Conservation (phyloP, 805 yeast species). For the Spathaspora girioi region DNA sequence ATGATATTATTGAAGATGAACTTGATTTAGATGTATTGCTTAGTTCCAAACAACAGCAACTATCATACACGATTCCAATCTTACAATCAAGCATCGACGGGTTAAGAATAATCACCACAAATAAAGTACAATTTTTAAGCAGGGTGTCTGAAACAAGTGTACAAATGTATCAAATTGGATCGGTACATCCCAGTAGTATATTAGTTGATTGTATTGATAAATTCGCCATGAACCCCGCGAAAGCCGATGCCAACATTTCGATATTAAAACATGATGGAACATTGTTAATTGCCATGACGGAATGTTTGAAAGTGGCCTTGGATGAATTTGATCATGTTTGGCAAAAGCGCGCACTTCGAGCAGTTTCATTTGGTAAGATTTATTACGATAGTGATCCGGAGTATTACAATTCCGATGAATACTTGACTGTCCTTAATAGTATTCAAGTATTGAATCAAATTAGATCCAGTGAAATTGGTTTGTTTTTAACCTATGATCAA, state of each 20-base stretch:
- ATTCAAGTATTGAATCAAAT: conserved; percentile 69
- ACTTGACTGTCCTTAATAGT: conserved; percentile 57
- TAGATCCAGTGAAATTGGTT: conserved; percentile 60
- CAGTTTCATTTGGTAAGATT: conserved; percentile 85
- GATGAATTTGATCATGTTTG: conserved; percentile 73
- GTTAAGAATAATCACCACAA: conserved; percentile 56
- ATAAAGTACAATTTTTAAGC: conserved; percentile 56
- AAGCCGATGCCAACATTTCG: conserved; percentile 72
- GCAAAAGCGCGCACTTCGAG: conserved; percentile 77
- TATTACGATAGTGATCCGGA: conserved; percentile 37
- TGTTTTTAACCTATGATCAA: conserved; percentile 62
- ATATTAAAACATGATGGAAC: conserved; percentile 43
- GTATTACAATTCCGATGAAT: conserved; percentile 49
- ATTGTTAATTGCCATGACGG: conserved; percentile 58
- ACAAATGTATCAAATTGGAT: conserved; percentile 76
- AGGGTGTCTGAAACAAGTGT: conserved; percentile 57
- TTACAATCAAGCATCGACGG: conserved; percentile 66
- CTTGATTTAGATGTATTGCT: conserved; percentile 12
- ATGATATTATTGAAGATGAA: conserved; percentile 30
- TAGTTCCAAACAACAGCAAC: conserved; percentile 7
- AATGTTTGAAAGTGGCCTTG: conserved; percentile 69
- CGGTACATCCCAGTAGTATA: conserved; percentile 78
- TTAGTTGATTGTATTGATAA: conserved; percentile 69
- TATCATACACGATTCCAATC: conserved; percentile 33
- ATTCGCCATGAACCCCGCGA: conserved; percentile 64